Conservation (phyloP, 805 yeast genomes). For the Starmerella vitae region DNA sequence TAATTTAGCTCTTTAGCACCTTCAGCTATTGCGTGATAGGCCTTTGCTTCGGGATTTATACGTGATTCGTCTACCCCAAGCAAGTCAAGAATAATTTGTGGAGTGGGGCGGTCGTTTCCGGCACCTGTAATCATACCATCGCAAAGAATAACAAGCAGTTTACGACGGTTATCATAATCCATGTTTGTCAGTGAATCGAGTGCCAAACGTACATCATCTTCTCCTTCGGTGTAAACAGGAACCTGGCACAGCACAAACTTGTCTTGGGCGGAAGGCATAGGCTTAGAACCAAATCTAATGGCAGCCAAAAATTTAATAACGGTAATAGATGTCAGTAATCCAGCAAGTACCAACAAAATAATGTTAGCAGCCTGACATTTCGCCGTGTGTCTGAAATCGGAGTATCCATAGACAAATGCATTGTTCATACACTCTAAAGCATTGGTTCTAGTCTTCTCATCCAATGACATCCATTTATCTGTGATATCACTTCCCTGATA, state of each 20-base stretch:
- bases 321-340: conserved; percentile 29
- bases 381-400: conserved; percentile 30
- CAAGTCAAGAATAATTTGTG: conserved; percentile 38
- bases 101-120: conserved; percentile 45
- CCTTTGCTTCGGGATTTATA: conserved; percentile 35
- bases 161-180: conserved; percentile 44
- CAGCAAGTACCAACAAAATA: conserved; percentile 30
- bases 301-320: conserved; percentile 31
- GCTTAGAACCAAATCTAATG: conserved; percentile 28
- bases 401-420: conserved; percentile 28
- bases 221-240: conserved; percentile 44
- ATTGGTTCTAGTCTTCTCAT: conserved; percentile 21
- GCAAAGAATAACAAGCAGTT: conserved; percentile 42
- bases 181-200: conserved; percentile 45
- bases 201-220: conserved; percentile 40
- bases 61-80: conserved; percentile 36
- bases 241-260: conserved; percentile 33
- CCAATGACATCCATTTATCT: conserved; percentile 21
- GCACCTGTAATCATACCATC: conserved; percentile 50
- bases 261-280: conserved; percentile 30
- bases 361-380: conserved; percentile 31
- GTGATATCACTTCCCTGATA: conserved; percentile 30
- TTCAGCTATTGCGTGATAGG: conserved; percentile 46
- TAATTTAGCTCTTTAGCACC: conserved; percentile 46
- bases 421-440: conserved; percentile 28